Base-by-base conservation (phyloP, 2,329 filamentous ascomycete genomes). In the Aspergillus fijiensis region DNA sequence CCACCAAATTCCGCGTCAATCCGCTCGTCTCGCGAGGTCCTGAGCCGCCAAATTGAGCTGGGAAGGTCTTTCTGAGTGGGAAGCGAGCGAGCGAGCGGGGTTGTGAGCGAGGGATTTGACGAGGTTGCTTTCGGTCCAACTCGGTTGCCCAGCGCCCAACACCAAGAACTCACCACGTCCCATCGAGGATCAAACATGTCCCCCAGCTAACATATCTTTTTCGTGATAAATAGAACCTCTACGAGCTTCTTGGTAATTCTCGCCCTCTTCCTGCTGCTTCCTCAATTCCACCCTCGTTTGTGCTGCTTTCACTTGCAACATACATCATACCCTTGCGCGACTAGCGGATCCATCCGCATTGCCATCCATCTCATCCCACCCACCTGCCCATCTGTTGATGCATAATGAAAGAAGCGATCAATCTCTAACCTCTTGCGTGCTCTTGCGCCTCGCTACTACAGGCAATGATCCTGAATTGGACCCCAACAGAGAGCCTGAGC, bases 241-340 rank as follows among this genome's bases (percentile, higher is more conserved):
- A 91, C 87, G 94, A 95, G 87, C 89, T 96, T 84, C 92, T 99
- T 86, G 94, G 95, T 98, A 96, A 69, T 69, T 70, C 67, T 67
- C 60, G 58, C 64, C 65, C 68, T 67, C 39, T 68, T 59, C 63
- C 60, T 63, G 29, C 54, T n/a, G 55, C 45, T 19, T 42, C 52
- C 31, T 35, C 52, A 21, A 23, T 4, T 19, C 48, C 25, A 51
- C 23, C 47, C 54, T 51, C 23, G 25, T 35, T 58, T 42, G 16
- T 49, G 19, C 25, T 45, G 29, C 31, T 27, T 48, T 29, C 39
- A 12, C 33, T 6, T 35, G 33, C 33, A 35, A 35, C 11, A 33
- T 23, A 4, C 21, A 21, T 4, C 23, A 35, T 35, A 16, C 53
- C 39, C 14, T 19, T 9, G 39, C 16, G 39, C 39, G 39, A 45